phyloP scores from a whole-genome alignment of 148 eudicot species.

The Amaranthus hypochondriacus region DNA sequence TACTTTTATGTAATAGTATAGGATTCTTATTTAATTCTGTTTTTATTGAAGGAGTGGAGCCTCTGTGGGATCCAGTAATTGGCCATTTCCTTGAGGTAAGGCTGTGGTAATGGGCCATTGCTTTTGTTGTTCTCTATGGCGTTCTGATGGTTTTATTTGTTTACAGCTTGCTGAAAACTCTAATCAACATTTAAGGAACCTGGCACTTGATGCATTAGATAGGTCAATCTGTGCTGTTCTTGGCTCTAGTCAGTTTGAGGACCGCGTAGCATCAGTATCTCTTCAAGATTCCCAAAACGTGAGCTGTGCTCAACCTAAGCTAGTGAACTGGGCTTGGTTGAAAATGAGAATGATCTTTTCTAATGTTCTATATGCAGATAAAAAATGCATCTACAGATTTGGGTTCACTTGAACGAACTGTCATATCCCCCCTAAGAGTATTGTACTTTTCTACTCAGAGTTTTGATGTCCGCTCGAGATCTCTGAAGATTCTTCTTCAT shows the following conservation, averaged over 20 bases:
- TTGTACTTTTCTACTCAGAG: conserved; percentile 69
- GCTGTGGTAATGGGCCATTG: conserved; percentile 7
- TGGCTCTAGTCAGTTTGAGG: conserved; percentile 79
- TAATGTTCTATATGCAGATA: conserved; percentile 31
- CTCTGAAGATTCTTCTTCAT: conserved; percentile 90
- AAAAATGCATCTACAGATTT: conserved; percentile 36
- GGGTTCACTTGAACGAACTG: conserved; percentile 78
- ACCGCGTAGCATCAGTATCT: conserved; percentile 34
- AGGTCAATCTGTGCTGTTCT: conserved; percentile 88
- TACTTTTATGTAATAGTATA: not conserved
- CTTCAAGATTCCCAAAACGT: conserved; percentile 43
- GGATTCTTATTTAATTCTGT: not conserved
- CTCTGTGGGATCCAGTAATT: conserved; percentile 83
- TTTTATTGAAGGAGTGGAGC: conserved; percentile 71
- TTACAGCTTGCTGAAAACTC: conserved; percentile 83
- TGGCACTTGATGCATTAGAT: conserved; percentile 92
- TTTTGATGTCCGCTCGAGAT: conserved; percentile 76
- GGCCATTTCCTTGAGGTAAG: conserved; percentile 89
- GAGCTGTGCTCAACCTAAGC: conserved; percentile 13
- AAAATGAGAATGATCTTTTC: conserved; percentile 2
- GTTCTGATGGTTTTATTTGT: conserved; percentile 9
- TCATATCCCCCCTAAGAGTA: conserved; percentile 71
- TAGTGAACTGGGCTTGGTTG: not conserved
- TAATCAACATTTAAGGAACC: conserved; percentile 58
- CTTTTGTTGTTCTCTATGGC: conserved; percentile 6